Percentiles rank a stretch among this genome's conserved stretches.
These are phyloP conservation scores for Gaeumannomyces tritici DNA, from an alignment of 2,329 filamentous ascomycete species.

Conservation along the genomic window DNA sequence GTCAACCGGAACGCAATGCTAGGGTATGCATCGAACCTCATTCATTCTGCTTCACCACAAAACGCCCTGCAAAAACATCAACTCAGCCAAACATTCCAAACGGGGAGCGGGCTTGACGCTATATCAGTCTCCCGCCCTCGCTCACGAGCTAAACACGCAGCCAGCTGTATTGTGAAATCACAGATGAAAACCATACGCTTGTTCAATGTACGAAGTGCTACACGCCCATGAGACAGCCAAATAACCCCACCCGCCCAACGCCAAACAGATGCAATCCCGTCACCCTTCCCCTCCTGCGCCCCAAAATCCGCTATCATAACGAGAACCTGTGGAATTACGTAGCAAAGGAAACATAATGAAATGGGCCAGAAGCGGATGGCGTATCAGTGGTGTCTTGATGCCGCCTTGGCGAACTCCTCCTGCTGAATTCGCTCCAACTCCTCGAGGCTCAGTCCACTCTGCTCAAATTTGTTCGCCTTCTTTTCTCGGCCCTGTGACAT, in stretches of 20 bases:
- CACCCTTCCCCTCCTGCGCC: not conserved
- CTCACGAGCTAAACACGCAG: not conserved
- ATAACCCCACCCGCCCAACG: conserved; percentile 1
- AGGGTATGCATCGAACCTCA: not conserved
- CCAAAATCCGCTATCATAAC: not conserved
- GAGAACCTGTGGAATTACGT: not conserved
- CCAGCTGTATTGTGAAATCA: too few relatives aligned
- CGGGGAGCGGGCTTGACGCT: too few relatives aligned
- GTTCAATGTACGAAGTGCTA: not conserved
- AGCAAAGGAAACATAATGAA: not conserved
- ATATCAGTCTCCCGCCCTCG: too few relatives aligned
- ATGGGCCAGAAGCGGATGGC: not conserved
- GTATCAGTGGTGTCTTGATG: conserved; percentile 53
- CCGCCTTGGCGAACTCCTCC: conserved; percentile 79
- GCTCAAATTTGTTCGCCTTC: conserved; percentile 94
- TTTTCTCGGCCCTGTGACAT: conserved; percentile 72
- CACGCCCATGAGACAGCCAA: not conserved
- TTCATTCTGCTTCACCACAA: not conserved
- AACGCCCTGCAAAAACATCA: not conserved
- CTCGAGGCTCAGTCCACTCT: conserved; percentile 85
- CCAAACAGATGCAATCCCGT: conserved; percentile 3
- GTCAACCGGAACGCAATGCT: too few relatives aligned
- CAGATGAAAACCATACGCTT: not conserved
- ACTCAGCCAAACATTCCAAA: not conserved
- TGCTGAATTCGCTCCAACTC: conserved; percentile 83